Evolutionary conservation across 495 filamentous ascomycete species (phyloP).

Genomic region (Lophiotrema nucula): DNA sequence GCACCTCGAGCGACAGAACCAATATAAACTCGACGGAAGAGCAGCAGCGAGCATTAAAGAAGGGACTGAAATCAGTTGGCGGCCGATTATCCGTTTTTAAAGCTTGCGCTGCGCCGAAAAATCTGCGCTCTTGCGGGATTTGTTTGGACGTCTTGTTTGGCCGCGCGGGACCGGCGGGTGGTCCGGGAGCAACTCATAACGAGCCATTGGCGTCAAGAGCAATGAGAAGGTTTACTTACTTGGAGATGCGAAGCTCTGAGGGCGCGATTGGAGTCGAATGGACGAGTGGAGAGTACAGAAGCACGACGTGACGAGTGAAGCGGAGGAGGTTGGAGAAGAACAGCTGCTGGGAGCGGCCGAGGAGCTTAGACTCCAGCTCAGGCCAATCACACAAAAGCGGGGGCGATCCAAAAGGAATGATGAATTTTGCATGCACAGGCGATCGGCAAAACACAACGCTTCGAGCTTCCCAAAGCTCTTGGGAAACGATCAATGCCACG

Average conservation of each 20-base stretch:
- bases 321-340: conserved; percentile 14
- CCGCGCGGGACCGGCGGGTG: conserved; percentile 21
- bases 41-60: conserved; percentile 6
- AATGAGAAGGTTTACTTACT: conserved; percentile 5
- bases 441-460: not conserved
- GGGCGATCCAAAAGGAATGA: conserved; percentile 17
- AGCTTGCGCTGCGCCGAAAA: conserved; percentile 7
- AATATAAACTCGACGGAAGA: not conserved
- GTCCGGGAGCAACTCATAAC: not conserved
- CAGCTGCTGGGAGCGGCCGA: conserved; percentile 6
- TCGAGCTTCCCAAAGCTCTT: not conserved
- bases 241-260: conserved; percentile 11
- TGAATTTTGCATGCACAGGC: not conserved
- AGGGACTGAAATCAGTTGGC: not conserved
- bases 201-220: conserved; percentile 4
- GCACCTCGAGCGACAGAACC: conserved; percentile 1
- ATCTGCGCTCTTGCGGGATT: conserved; percentile 17
- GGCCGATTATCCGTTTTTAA: conserved; percentile 9
- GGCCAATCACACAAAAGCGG: conserved; percentile 13
- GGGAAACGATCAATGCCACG: not conserved
- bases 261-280: conserved; percentile 10
- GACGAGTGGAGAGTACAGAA: conserved; percentile 15
- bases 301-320: not conserved
- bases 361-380: not conserved
- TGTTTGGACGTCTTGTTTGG: conserved; percentile 19